Percentiles rank a stretch among this genome's conserved stretches.
Evolutionary conservation across 2,329 filamentous ascomycete species (phyloP).

Genomic region (Ciborinia camelliae): DNA sequence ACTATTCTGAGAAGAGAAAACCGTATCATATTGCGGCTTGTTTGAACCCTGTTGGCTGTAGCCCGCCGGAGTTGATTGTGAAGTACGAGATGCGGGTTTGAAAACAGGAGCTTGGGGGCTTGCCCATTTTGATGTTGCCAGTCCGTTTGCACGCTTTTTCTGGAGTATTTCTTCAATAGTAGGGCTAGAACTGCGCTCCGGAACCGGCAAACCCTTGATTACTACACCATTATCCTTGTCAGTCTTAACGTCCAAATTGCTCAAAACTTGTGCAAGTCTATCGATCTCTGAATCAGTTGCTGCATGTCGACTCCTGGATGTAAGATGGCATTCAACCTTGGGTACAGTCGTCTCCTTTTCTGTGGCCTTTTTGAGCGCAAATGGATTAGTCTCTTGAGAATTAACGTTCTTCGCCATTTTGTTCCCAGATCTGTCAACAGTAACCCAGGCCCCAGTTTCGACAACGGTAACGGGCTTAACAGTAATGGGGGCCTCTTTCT

Average conservation of each 20-base stretch:
- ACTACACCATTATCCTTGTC: background rate
- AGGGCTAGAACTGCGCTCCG: background rate
- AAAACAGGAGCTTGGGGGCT: background rate
- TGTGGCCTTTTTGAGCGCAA: background rate
- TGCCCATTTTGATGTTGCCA: constrained; percentile 17
- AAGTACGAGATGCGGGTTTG: background rate
- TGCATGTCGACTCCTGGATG: background rate
- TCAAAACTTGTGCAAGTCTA: background rate
- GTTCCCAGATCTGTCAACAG: background rate
- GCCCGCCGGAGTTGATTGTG: background rate
- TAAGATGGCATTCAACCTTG: background rate
- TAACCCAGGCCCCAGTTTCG: background rate
- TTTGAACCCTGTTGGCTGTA: background rate
- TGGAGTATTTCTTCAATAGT: constrained; percentile 9
- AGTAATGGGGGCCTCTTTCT: background rate
- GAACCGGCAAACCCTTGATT: background rate
- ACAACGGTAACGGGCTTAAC: background rate
- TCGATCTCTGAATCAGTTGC: constrained; percentile 3
- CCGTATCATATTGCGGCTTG: background rate
- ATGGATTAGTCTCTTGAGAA: background rate
- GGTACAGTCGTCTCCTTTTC: background rate
- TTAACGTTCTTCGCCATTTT: background rate
- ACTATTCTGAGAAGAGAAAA: background rate
- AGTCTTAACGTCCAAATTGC: background rate
- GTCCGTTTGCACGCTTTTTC: constrained; percentile 4